Evolutionary conservation across 1,284 basidiomycete species (phyloP).

Genomic region (Omphalotus olearius): DNA sequence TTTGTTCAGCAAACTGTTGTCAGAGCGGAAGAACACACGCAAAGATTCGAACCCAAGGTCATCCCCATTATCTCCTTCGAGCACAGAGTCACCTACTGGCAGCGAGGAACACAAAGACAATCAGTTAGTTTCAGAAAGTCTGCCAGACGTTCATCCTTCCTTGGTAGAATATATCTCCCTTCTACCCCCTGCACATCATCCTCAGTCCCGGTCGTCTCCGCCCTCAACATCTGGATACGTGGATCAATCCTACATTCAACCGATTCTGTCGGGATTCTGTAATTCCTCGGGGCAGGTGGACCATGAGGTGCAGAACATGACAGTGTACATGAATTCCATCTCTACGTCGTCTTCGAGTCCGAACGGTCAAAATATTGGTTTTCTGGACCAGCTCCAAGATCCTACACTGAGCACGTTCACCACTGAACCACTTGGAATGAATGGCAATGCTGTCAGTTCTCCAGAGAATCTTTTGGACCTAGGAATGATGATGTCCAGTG

Average conservation of each 20-base stretch:
- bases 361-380: neutral
- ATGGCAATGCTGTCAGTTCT: neutral
- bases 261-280: neutral
- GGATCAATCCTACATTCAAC: constrained; percentile 8
- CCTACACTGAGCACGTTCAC: neutral
- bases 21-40: constrained; percentile 23
- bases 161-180: constrained; percentile 42
- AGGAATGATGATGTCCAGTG: constrained; percentile 46
- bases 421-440: neutral
- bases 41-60: constrained; percentile 3
- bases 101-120: constrained; percentile 21
- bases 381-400: neutral
- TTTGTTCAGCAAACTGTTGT: constrained; percentile 49
- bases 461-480: constrained; percentile 27
- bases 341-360: too few relatives aligned
- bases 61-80: constrained; percentile 2
- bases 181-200: constrained; percentile 28
- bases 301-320: neutral
- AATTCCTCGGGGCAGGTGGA: neutral
- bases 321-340: neutral
- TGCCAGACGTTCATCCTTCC: constrained; percentile 57
- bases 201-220: constrained; percentile 14
- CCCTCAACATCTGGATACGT: constrained; percentile 8
- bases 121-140: constrained; percentile 19
- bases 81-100: constrained; percentile 17